Evolutionary conservation across 2,329 filamentous ascomycete genomes (phyloP), one percentile per base, ranked within the genome.

Genomic region (Lojkania enalia): DNA sequence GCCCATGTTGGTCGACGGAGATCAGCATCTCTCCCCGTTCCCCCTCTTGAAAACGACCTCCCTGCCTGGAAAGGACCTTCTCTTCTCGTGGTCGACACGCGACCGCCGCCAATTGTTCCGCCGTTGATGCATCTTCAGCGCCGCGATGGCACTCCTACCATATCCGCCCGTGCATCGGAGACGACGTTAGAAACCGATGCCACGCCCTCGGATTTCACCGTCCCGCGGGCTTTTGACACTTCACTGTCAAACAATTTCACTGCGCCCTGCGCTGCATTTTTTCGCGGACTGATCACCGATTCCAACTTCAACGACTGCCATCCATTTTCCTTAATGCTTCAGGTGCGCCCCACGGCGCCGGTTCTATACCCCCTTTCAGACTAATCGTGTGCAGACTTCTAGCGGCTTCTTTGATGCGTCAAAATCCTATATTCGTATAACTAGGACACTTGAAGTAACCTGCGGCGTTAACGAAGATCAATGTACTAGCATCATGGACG

Each of bases 281-380:
- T 95, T 67, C 75, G 80, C 39, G 68, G 67, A 2, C 83, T 95
- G 58, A 77, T 94, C 39, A 72, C 71, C 35, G 81, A 88, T 62
- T 64, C 77, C 4, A 83, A 81, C 3, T 90, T 94, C 57, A 79
- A 82, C 55, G 68, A 78, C 39, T 97, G 92, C 72, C 83, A 91
- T 55, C 89, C 92, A 0, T 77, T 96, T 45, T 96, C 91, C 1
- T 77, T 96, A 58, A 80, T 97, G 53, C 76, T 97, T 7, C 83
- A 88, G 75, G 87, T 88, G 73, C 63, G 80, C 51, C 21, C 13
- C 11, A 14, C 31, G 14, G 21, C 14, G 5, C 35, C 20, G 20
- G 14, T 14, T 19, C 21, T 4, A 11, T 31, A 25, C 31, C 38
- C 20, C 44, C n/a, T n/a, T n/a, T n/a, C n/a, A n/a, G 19, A 37